Evolutionary conservation across 163 green algal genomes (phyloP).

Genomic region (Chlamydomonas reinhardtii): DNA sequence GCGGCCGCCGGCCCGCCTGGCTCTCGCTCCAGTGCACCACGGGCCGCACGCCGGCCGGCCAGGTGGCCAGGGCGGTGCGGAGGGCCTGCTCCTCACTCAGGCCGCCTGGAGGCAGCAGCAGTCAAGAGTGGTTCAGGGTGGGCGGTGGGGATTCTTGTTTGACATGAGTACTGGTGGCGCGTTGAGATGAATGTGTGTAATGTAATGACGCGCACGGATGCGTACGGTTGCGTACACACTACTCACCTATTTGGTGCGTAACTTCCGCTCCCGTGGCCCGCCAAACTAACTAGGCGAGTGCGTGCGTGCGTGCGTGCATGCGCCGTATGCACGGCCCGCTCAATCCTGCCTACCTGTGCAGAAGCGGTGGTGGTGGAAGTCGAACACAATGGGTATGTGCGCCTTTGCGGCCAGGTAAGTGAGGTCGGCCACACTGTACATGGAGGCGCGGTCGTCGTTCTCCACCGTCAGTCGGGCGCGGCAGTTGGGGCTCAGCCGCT

Average conservation of each 20-base stretch:
- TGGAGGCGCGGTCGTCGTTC: slow-evolving; percentile 76
- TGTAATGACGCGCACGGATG: too few relatives aligned
- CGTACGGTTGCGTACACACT: too few relatives aligned
- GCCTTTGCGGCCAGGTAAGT: slow-evolving; percentile 61
- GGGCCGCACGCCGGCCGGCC: slow-evolving; percentile 75
- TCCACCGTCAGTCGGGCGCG: slow-evolving; percentile 71
- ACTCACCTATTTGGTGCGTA: too few relatives aligned
- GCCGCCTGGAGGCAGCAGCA: slow-evolving; percentile 39
- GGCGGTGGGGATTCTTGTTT: too few relatives aligned
- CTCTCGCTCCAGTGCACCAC: slow-evolving; percentile 83
- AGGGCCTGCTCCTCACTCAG: slow-evolving; percentile 74
- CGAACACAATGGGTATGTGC: slow-evolving; percentile 80
- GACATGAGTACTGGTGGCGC: too few relatives aligned
- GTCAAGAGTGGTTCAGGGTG: too few relatives aligned
- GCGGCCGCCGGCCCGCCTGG: slow-evolving; percentile 35
- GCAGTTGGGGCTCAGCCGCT: slow-evolving; percentile 61
- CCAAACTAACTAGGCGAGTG: too few relatives aligned
- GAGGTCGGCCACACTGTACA: slow-evolving; percentile 75
- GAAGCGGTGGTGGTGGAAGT: slow-evolving; percentile 83
- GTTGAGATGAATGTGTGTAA: too few relatives aligned
- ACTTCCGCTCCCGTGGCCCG: too few relatives aligned
- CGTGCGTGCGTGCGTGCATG: too few relatives aligned
- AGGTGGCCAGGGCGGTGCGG: slow-evolving; percentile 70
- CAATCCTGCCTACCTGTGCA: slow-evolving; percentile 22
- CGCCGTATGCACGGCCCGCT: too few relatives aligned